phyloP scores from a whole-genome alignment of 495 filamentous ascomycete genomes.

The Penicillium bialowiezense region DNA sequence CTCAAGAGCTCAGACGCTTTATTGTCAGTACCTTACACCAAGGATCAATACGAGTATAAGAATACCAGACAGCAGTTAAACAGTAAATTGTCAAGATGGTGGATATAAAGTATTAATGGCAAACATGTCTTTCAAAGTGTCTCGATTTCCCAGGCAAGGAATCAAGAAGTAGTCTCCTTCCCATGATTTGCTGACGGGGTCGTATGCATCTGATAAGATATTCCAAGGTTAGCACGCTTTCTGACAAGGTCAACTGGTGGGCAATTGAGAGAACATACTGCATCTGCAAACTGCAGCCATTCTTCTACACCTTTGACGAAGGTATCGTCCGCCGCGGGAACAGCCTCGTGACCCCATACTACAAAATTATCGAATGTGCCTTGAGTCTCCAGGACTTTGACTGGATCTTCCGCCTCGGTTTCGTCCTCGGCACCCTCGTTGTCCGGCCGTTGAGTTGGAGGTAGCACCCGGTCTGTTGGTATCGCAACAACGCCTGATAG shows the following conservation, averaged over 20 bases:
- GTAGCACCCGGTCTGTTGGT: slow-evolving; percentile 33
- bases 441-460: slow-evolving; percentile 25
- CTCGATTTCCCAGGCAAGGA: not conserved
- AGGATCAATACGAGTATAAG: too few relatives aligned
- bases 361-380: slow-evolving; percentile 72
- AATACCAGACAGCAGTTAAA: too few relatives aligned
- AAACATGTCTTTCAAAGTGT: not conserved
- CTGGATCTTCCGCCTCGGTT: slow-evolving; percentile 41
- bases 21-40: too few relatives aligned
- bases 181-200: slow-evolving; percentile 1
- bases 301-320: slow-evolving; percentile 74
- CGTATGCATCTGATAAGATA: slow-evolving; percentile 35
- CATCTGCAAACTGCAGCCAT: slow-evolving; percentile 76
- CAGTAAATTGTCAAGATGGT: too few relatives aligned
- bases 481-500: slow-evolving; percentile 38
- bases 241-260: not conserved
- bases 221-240: not conserved
- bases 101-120: not conserved
- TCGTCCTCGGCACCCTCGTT: slow-evolving; percentile 44
- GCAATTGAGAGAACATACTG: slow-evolving; percentile 34
- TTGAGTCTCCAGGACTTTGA: slow-evolving; percentile 60
- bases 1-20: too few relatives aligned
- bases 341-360: slow-evolving; percentile 79
- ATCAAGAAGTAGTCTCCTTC: slow-evolving; percentile 1
- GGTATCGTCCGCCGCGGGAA: slow-evolving; percentile 64